Evolutionary conservation across 2,329 filamentous ascomycete species (phyloP).

Genomic region (Cercospora beticola): DNA sequence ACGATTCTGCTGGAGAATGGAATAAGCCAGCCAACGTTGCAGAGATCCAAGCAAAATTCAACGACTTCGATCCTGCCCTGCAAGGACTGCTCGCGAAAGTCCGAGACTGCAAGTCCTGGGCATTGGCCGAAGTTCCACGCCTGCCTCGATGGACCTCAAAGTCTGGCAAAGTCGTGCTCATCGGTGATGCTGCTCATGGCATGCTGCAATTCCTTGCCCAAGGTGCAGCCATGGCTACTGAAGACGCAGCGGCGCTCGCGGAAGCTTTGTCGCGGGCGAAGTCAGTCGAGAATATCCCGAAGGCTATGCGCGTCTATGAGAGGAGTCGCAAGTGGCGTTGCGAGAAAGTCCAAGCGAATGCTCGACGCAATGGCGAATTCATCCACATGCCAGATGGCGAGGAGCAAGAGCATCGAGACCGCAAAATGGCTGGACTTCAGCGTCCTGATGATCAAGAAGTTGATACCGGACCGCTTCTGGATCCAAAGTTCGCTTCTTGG

Average conservation of each 20-base stretch:
- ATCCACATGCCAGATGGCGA: conserved; percentile 12
- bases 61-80: conserved; percentile 7
- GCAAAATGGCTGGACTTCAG: conserved; percentile 4
- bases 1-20: conserved; percentile 11
- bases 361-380: conserved; percentile 12
- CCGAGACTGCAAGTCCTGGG: conserved; percentile 11
- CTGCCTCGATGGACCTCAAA: conserved; percentile 9
- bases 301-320: conserved; percentile 4
- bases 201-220: conserved; percentile 12
- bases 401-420: conserved; percentile 11
- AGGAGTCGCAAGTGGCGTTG: conserved; percentile 12
- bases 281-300: not conserved
- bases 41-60: conserved; percentile 7
- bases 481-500: not conserved
- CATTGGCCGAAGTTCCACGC: conserved; percentile 2
- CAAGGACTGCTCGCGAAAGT: conserved; percentile 5
- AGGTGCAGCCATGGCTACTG: conserved; percentile 11
- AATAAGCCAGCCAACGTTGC: conserved; percentile 5
- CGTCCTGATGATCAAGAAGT: conserved; percentile 1
- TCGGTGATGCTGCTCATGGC: conserved; percentile 9
- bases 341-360: conserved; percentile 9
- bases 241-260: conserved; percentile 6
- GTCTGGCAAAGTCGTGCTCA: conserved; percentile 3
- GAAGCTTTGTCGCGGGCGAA: not conserved
- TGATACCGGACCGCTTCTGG: conserved; percentile 7